Percentiles rank a stretch among this genome's conserved stretches.
Conservation (phyloP, 2,329 filamentous ascomycete genomes). For the Diaporthe vexans region DNA sequence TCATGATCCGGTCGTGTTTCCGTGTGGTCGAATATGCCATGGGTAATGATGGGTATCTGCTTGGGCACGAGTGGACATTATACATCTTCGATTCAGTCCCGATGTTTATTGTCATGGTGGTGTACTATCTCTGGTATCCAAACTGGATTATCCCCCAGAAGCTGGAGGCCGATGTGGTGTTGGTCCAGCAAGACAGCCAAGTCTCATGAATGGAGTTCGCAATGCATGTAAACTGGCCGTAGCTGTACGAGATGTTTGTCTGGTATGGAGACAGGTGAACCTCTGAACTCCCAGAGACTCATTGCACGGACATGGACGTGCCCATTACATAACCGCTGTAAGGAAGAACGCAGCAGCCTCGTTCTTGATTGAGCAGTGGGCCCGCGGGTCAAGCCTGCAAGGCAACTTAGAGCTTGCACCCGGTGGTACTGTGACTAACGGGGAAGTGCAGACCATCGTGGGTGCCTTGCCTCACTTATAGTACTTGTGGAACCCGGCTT, state of each 20-base stretch:
- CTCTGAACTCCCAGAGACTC: not conserved
- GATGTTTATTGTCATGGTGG: not conserved
- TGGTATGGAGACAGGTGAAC: not conserved
- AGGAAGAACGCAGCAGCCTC: not conserved
- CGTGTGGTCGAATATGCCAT: conserved; percentile 60
- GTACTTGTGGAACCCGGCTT: not conserved
- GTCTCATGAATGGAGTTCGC: not conserved
- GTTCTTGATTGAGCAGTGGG: not conserved
- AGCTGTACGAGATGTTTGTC: not conserved
- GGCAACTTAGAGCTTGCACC: not conserved
- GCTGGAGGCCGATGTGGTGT: not conserved
- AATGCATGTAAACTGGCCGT: not conserved
- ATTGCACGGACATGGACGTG: not conserved
- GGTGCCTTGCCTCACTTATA: not conserved
- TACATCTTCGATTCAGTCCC: not conserved
- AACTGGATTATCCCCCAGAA: not conserved
- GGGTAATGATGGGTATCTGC: not conserved
- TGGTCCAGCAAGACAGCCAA: not conserved
- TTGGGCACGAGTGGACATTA: not conserved
- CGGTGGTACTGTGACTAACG: not conserved
- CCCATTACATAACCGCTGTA: not conserved
- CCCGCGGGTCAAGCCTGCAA: not conserved
- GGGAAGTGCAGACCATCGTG: not conserved
- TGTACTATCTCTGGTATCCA: not conserved
- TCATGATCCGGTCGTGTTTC: conserved; percentile 61